Evolutionary conservation across 108 stramenopile species (phyloP), one percentile per base, ranked within the genome.

Genomic region (Nitzschia sp.): DNA sequence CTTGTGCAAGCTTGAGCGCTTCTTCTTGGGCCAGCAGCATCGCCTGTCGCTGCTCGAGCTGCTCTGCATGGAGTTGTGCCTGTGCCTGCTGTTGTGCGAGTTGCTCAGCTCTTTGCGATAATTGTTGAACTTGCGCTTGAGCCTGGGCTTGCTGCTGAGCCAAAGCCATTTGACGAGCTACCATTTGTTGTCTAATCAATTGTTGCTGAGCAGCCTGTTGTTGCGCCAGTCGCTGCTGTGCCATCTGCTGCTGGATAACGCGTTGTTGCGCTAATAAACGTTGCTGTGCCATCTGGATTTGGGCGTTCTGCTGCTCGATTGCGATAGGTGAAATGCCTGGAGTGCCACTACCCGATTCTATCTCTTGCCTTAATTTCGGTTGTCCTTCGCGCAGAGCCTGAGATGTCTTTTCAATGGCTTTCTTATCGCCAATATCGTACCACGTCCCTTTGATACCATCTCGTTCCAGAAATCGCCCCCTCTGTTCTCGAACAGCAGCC

Each of bases 301-400:
- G 38, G 11, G 38, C 38, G 8, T 11, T 42, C 15, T 54, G 53
- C 8, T 19, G 24, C 36, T 21, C 55, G 38, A 42, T 42, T 11
- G 38, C 38, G 38, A 15, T 15, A 42, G 38, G 38, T 15, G 15
- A 42, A 42, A 15, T 15, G 11, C 19, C 38, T 27, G 56, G 30
- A 13, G 54, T 42, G 3, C 34, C 36, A 3, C 42, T 28, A 11
- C 81, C 75, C 71, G 72, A 51, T 54, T 85, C 84, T 0, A 85
- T 81, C 49, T 81, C 73, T 60, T 80, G 82, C 46, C 88, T 54
- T n/a, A 88, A 66, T 60, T 90, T 85, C n/a, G 92, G 92, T 31
- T 87, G 87, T 24, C 85, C 87, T 66, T 92, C 90, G 29, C 90
- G 62, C 25, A 92, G 75, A 17, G 87, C 87, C 59, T 92, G 90